phyloP scores from a whole-genome alignment of 805 yeast genomes.

The Hanseniaspora singularis region DNA sequence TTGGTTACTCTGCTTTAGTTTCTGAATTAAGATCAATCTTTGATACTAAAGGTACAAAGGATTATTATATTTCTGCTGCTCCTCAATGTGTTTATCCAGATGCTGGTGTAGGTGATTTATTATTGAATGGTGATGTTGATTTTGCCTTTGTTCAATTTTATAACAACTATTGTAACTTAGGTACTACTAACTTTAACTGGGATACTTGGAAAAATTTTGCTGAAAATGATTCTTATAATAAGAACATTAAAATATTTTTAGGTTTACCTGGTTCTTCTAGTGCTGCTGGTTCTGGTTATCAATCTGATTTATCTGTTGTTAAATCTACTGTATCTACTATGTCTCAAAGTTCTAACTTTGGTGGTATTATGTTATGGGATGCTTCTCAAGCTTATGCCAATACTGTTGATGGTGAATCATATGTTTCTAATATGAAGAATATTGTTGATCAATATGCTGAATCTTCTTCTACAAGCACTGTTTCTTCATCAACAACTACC shows the following conservation, averaged over 20 bases:
- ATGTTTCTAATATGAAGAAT: slow-evolving; percentile 35
- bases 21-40: slow-evolving; percentile 40
- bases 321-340: slow-evolving; percentile 52
- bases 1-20: slow-evolving; percentile 59
- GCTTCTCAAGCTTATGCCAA: slow-evolving; percentile 59
- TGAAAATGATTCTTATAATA: slow-evolving; percentile 39
- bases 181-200: slow-evolving; percentile 43
- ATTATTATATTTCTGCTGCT: slow-evolving; percentile 72
- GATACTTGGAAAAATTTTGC: slow-evolving; percentile 67
- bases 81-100: slow-evolving; percentile 91
- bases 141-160: slow-evolving; percentile 80
- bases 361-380: slow-evolving; percentile 88
- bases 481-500: slow-evolving; percentile 19
- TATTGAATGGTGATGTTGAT: slow-evolving; percentile 54
- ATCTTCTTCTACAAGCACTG: slow-evolving; percentile 18
- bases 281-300: slow-evolving; percentile 54
- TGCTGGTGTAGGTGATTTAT: slow-evolving; percentile 46
- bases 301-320: slow-evolving; percentile 33
- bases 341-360: slow-evolving; percentile 58
- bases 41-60: slow-evolving; percentile 39
- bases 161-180: slow-evolving; percentile 65
- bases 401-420: slow-evolving; percentile 34
- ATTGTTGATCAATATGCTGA: slow-evolving; percentile 27
- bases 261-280: slow-evolving; percentile 61
- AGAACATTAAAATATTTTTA: slow-evolving; percentile 52